Evolutionary conservation across 2,329 filamentous ascomycete species (phyloP).

Genomic region (Balansia obtecta): DNA sequence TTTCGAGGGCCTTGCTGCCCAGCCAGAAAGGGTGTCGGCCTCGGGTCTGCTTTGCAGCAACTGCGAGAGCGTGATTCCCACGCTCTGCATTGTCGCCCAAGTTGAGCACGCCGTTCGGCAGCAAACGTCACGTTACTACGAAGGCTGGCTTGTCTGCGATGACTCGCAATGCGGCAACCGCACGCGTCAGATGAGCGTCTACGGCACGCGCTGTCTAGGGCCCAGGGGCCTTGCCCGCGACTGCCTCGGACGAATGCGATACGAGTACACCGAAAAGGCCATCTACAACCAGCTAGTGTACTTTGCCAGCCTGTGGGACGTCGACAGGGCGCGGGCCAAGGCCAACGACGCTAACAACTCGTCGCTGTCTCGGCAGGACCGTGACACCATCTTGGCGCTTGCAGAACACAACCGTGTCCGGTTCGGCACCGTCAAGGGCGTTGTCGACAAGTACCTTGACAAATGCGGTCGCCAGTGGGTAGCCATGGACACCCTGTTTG

Average conservation of each 20-base stretch:
- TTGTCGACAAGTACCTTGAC: constrained; percentile 74
- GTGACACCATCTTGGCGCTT: constrained; percentile 55
- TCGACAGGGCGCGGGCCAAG: constrained; percentile 59
- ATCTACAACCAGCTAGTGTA: constrained; percentile 94
- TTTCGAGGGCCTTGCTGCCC: constrained; percentile 63
- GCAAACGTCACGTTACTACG: constrained; percentile 76
- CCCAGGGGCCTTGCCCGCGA: constrained; percentile 74
- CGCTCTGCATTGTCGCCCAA: constrained; percentile 70
- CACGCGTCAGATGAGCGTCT: constrained; percentile 86
- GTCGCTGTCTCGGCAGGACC: constrained; percentile 38
- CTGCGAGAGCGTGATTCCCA: constrained; percentile 54
- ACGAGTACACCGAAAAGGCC: constrained; percentile 77
- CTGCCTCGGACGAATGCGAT: constrained; percentile 78
- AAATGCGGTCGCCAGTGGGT: constrained; percentile 91
- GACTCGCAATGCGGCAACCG: constrained; percentile 76
- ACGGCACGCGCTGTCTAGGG: constrained; percentile 79
- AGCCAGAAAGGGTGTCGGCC: constrained; percentile 50
- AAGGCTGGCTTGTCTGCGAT: constrained; percentile 83
- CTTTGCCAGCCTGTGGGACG: constrained; percentile 73
- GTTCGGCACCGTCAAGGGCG: constrained; percentile 63
- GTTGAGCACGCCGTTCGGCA: constrained; percentile 72
- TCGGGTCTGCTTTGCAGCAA: constrained; percentile 62
- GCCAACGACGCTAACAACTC: constrained; percentile 35
- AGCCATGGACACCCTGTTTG: constrained; percentile 81
- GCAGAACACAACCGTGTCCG: constrained; percentile 71